Evolutionary conservation across 768 basidiomycete species (phyloP).

Genomic region (Chalciporus piperatus): DNA sequence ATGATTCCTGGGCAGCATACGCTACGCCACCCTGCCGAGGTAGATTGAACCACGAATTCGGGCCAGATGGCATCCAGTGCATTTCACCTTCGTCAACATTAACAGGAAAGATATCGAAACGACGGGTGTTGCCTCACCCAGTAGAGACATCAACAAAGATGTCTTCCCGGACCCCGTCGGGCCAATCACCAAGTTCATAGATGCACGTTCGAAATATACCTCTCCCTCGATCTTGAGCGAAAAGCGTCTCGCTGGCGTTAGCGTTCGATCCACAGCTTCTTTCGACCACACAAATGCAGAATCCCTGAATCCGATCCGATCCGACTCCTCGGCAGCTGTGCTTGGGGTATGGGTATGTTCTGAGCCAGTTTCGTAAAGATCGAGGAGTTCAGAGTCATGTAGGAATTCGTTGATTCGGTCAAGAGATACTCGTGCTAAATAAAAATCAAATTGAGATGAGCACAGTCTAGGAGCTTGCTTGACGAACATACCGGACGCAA

Average conservation of each 20-base stretch:
- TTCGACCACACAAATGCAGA: slow-evolving; percentile 53
- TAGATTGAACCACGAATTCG: slow-evolving; percentile 63
- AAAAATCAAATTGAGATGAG: neutral
- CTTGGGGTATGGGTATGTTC: neutral
- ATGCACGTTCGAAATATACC: slow-evolving; percentile 48
- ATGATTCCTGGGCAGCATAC: slow-evolving; percentile 80
- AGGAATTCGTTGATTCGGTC: slow-evolving; percentile 53
- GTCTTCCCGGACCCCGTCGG: slow-evolving; percentile 62
- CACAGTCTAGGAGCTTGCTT: no score
- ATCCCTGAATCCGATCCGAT: slow-evolving; percentile 48
- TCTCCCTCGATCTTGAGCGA: slow-evolving; percentile 48
- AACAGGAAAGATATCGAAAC: slow-evolving; percentile 3
- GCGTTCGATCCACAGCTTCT: slow-evolving; percentile 16
- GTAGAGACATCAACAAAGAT: slow-evolving; percentile 58
- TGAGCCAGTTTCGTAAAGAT: neutral
- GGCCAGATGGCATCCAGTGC: slow-evolving; percentile 50
- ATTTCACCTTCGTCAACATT: slow-evolving; percentile 46
- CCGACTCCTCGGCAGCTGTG: slow-evolving; percentile 7
- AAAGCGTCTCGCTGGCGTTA: slow-evolving; percentile 37
- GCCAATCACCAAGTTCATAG: slow-evolving; percentile 56
- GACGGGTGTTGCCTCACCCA: slow-evolving; percentile 26
- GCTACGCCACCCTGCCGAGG: slow-evolving; percentile 67
- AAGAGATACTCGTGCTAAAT: slow-evolving; percentile 59
- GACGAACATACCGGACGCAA: slow-evolving; percentile 12
- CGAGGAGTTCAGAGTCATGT: neutral